Conservation (phyloP, 2,329 filamentous ascomycete genomes). For the Fusarium sambucinum region DNA sequence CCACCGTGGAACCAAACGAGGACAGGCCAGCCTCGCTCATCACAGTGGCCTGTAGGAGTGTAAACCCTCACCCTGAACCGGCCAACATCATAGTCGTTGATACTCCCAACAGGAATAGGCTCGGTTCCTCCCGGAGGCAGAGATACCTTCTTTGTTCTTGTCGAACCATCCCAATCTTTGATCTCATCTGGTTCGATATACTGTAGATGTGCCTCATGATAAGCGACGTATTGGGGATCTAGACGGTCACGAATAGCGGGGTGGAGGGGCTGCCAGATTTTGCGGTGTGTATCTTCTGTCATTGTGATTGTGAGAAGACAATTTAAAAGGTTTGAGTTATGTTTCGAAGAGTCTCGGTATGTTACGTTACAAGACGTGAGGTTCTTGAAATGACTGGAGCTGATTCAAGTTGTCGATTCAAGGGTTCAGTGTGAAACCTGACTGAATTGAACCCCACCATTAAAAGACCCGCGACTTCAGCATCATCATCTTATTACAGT, state of each 20-base stretch:
- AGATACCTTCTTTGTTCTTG: slow-evolving; percentile 43
- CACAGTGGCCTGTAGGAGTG: slow-evolving; percentile 44
- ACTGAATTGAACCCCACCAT: slow-evolving; percentile 15
- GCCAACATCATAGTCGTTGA: slow-evolving; percentile 46
- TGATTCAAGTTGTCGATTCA: slow-evolving; percentile 8
- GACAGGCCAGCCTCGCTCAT: slow-evolving; percentile 51
- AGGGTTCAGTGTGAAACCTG: slow-evolving; percentile 16
- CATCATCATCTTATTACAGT: neutral
- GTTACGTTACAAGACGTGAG: neutral
- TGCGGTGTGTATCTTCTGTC: slow-evolving; percentile 16
- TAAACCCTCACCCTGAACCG: slow-evolving; percentile 52
- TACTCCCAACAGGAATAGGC: slow-evolving; percentile 47
- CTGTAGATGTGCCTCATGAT: slow-evolving; percentile 55
- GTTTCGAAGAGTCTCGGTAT: slow-evolving; percentile 7
- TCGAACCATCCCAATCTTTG: slow-evolving; percentile 51
- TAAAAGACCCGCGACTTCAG: slow-evolving; percentile 8
- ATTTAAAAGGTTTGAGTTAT: neutral
- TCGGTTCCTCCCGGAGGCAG: slow-evolving; percentile 46
- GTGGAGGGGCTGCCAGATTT: slow-evolving; percentile 52
- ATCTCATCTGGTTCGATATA: slow-evolving; percentile 53
- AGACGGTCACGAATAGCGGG: slow-evolving; percentile 49
- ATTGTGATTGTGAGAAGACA: neutral
- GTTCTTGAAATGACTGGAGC: neutral
- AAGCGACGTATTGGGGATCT: slow-evolving; percentile 55
- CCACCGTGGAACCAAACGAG: slow-evolving; percentile 58